Conservation (phyloP, 805 yeast genomes). For the Priceomyces haplophilus region DNA sequence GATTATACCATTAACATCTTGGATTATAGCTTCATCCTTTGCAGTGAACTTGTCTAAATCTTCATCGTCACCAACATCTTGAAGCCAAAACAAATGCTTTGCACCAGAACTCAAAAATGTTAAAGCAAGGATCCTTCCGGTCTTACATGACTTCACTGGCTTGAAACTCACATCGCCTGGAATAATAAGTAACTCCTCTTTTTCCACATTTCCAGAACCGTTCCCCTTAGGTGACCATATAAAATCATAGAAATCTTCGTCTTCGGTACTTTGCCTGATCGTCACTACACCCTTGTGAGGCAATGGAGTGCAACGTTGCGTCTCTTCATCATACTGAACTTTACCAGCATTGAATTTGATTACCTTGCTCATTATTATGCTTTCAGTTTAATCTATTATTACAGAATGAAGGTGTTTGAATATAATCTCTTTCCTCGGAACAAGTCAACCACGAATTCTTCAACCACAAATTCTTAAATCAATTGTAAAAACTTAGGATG, state of each 20-base stretch:
- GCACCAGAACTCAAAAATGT: conserved; percentile 64
- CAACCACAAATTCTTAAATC: neutral
- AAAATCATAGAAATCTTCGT: conserved; percentile 67
- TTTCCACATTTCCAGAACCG: conserved; percentile 39
- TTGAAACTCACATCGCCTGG: conserved; percentile 86
- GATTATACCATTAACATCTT: conserved; percentile 48
- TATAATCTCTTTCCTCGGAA: neutral
- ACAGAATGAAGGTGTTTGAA: neutral
- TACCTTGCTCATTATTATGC: conserved; percentile 17
- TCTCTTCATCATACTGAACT: conserved; percentile 60
- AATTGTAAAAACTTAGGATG: too few relatives aligned
- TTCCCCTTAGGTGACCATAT: conserved; percentile 68
- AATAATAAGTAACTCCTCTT: conserved; percentile 66
- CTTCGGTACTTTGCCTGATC: conserved; percentile 62
- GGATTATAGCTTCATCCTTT: conserved; percentile 51
- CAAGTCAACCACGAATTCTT: too few relatives aligned
- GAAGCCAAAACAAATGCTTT: conserved; percentile 68
- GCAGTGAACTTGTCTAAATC: conserved; percentile 53
- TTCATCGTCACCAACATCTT: conserved; percentile 66
- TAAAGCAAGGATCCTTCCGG: conserved; percentile 76
- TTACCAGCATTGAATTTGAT: conserved; percentile 74
- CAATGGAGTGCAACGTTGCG: conserved; percentile 65
- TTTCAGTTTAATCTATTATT: neutral
- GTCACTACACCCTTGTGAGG: conserved; percentile 65
- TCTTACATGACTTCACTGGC: conserved; percentile 61